A percentile compares a stretch with the other conserved stretches of the same genome.
phyloP scores from a whole-genome alignment of 371 early-diverging fungal genomes.

The Phascolomyces articulosus region DNA sequence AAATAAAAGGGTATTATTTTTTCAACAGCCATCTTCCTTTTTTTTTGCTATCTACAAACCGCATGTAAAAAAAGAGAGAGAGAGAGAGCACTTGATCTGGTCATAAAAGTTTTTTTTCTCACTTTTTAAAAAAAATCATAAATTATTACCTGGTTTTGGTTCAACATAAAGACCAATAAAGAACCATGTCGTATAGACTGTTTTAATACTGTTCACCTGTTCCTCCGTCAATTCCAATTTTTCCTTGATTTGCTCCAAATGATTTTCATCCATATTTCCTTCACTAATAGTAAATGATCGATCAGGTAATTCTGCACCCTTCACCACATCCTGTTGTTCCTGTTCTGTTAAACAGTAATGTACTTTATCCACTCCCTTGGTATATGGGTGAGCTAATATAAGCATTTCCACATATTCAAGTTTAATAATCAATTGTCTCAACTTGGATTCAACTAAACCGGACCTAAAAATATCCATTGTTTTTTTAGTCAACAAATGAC shows the following conservation, averaged over 20 bases:
- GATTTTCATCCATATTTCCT: slow-evolving; percentile 45
- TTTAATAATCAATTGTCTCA: slow-evolving; percentile 90
- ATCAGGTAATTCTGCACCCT: slow-evolving; percentile 56
- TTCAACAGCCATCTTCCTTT: too few relatives aligned
- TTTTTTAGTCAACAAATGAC: not conserved
- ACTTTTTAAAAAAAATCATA: too few relatives aligned
- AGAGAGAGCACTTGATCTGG: too few relatives aligned
- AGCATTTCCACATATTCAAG: slow-evolving; percentile 87
- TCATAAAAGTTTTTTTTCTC: too few relatives aligned
- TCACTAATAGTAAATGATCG: slow-evolving; percentile 40
- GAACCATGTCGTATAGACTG: slow-evolving; percentile 79
- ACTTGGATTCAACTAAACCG: slow-evolving; percentile 93
- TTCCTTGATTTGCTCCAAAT: slow-evolving; percentile 32
- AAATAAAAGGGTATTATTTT: too few relatives aligned
- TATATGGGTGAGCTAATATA: slow-evolving; percentile 87
- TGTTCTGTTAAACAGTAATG: slow-evolving; percentile 64
- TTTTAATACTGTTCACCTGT: slow-evolving; percentile 28
- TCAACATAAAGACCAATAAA: slow-evolving; percentile 85
- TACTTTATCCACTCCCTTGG: slow-evolving; percentile 82
- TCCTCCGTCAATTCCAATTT: slow-evolving; percentile 34
- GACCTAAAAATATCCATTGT: slow-evolving; percentile 21
- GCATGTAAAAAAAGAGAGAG: too few relatives aligned
- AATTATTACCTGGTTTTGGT: slow-evolving; percentile 56
- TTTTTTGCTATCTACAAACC: too few relatives aligned
- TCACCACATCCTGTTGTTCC: slow-evolving; percentile 66